phyloP scores from a whole-genome alignment of 208 protist species.

The Acanthamoeba royreba region DNA sequence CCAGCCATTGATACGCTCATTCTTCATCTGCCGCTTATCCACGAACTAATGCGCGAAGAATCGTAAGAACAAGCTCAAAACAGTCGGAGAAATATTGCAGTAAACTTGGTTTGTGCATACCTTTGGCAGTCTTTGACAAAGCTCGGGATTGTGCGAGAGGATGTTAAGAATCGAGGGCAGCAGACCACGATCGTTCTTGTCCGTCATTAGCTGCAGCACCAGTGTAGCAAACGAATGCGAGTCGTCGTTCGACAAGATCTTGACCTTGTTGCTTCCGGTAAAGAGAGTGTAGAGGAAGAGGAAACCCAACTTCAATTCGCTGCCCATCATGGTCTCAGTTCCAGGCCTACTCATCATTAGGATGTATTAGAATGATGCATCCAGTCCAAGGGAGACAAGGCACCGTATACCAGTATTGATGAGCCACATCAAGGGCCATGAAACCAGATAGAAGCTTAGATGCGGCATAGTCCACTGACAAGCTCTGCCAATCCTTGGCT shows the following conservation, averaged over 20 bases:
- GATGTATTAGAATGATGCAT: no score
- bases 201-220: background rate
- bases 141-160: background rate
- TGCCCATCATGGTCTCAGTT: conserved; percentile 85
- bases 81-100: no score
- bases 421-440: conserved; percentile 55
- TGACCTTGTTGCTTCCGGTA: conserved; percentile 26
- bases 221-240: background rate
- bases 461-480: background rate
- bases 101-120: no score
- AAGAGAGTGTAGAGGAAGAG: conserved; percentile 83
- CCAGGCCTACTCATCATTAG: no score
- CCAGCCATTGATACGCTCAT: background rate
- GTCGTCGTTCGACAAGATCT: conserved; percentile 16
- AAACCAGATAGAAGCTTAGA: background rate
- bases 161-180: background rate
- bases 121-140: background rate
- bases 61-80: no score
- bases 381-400: no score
- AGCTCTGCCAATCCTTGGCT: background rate
- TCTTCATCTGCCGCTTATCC: background rate
- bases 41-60: no score
- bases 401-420: conserved; percentile 75
- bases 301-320: conserved; percentile 81
- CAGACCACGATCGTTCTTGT: conserved; percentile 17